Conservation (phyloP, 1,139 yeast species). For the Pichia terricola region DNA sequence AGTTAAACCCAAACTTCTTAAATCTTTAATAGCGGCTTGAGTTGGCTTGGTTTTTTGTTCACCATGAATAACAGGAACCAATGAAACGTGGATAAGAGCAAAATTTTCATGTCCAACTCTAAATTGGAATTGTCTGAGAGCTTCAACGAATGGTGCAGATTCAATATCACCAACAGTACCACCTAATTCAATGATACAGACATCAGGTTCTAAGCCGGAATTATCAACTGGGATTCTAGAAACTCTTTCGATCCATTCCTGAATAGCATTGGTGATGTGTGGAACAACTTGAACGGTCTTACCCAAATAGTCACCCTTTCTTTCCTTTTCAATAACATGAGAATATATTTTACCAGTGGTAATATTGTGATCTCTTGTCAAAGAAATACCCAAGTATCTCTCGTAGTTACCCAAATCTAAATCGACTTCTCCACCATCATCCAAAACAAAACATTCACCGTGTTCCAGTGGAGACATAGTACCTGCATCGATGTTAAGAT, state of each 20-base stretch:
- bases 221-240: slow-evolving; percentile 89
- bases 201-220: slow-evolving; percentile 79
- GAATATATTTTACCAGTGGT: slow-evolving; percentile 97
- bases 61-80: slow-evolving; percentile 95
- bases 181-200: slow-evolving; percentile 94
- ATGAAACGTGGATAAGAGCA: slow-evolving; percentile 91
- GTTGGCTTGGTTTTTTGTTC: slow-evolving; percentile 99
- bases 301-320: slow-evolving; percentile 95
- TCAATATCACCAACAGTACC: slow-evolving; percentile 99
- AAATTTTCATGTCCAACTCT: slow-evolving; percentile 91
- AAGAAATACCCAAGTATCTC: slow-evolving; percentile 86
- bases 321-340: slow-evolving; percentile 86
- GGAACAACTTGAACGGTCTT: slow-evolving; percentile 99
- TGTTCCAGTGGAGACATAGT: slow-evolving; percentile 99
- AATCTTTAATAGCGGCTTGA: slow-evolving; percentile 95
- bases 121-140: slow-evolving; percentile 96
- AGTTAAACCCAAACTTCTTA: slow-evolving; percentile 86
- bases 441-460: slow-evolving; percentile 95
- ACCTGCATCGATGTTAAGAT: slow-evolving; percentile 98
- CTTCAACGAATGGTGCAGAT: slow-evolving; percentile 98
- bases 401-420: slow-evolving; percentile 96
- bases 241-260: slow-evolving; percentile 96
- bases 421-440: slow-evolving; percentile 99
- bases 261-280: slow-evolving; percentile 92
- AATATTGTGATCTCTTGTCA: slow-evolving; percentile 89